Base-by-base conservation (phyloP, 2,329 filamentous ascomycete genomes). In the Aspergillus fructus region DNA sequence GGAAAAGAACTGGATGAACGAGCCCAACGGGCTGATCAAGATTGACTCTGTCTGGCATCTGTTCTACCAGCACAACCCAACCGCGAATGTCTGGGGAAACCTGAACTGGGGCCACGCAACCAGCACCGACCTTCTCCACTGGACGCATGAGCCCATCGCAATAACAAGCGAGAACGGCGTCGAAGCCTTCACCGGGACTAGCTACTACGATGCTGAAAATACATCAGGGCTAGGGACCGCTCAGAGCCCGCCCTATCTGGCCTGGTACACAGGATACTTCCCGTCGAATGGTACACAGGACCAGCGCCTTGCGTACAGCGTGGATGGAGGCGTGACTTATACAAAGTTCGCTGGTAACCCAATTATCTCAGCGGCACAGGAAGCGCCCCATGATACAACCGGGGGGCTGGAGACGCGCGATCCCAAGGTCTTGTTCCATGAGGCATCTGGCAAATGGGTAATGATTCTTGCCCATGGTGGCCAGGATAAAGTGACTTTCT, bases 281-380 rank as follows among this genome's bases (percentile, higher is more conserved):
- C 45, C 50, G 11, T 45, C 33, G 3, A 53, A 45, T n/a, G 45
- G 50, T 5, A 40, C 17, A 3, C 55, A 58, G 27, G 55, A 58
- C 2, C 87, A 89, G 66, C 78, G 81, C n/a, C 81, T 89, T 47
- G 84, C 86, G 2, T 88, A 85, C 68, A 87, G 84, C 0, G 69
- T 74, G 23, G 86, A 89, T 61, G 81, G 81, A 13, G 86, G 87
- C 15, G 85, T 83, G 66, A 84, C 80, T 0, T 89, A 88, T 63
- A 78, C 77, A 40, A 81, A 58, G 33, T 46, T 45, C 27, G 5
- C 5, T 4, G 50, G 40, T 2, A 58, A 58, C 21, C 55, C 55
- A 2, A 33, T 58, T 7, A 58, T 58, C 12, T 43, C 55, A 6
- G n/a, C 15, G 2, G 50, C 24, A 1, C 55, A 58, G 39, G 55